Evolutionary conservation across 345 rosid genomes (phyloP).

Genomic region (Bruguiera sexangula): DNA sequence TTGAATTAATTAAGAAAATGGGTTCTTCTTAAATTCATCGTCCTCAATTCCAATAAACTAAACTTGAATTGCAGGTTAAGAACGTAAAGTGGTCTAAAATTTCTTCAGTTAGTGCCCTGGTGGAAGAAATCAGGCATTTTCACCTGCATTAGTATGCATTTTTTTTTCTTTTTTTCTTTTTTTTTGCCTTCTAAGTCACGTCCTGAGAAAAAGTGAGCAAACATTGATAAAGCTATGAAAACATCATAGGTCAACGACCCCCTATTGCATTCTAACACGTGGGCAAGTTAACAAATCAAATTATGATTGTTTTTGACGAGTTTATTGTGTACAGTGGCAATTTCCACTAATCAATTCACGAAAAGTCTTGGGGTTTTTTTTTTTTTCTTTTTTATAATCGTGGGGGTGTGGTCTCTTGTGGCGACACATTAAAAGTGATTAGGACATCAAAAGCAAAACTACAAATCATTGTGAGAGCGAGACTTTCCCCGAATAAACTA

Average conservation of each 20-base stretch:
- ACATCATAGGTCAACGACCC: background rate
- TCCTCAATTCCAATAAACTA: too few species aligned
- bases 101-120: too few species aligned
- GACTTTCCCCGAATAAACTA: background rate
- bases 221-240: background rate
- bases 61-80: too few species aligned
- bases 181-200: slow-evolving; percentile 9
- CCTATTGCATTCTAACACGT: slow-evolving; percentile 15
- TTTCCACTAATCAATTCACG: background rate
- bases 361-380: background rate
- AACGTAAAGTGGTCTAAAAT: too few species aligned
- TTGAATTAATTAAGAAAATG: too few species aligned
- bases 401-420: too few species aligned
- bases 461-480: background rate
- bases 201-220: background rate
- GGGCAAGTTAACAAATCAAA: slow-evolving; percentile 4
- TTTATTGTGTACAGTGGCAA: background rate
- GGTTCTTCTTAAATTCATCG: too few species aligned
- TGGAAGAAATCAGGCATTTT: background rate
- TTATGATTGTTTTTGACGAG: background rate
- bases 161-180: background rate
- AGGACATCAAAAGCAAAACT: background rate
- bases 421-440: background rate
- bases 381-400: background rate
- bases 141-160: background rate